These are phyloP conservation scores for Carex cristatella DNA, from an alignment of 176 grass and related monocot species.

Conservation along the genomic window DNA sequence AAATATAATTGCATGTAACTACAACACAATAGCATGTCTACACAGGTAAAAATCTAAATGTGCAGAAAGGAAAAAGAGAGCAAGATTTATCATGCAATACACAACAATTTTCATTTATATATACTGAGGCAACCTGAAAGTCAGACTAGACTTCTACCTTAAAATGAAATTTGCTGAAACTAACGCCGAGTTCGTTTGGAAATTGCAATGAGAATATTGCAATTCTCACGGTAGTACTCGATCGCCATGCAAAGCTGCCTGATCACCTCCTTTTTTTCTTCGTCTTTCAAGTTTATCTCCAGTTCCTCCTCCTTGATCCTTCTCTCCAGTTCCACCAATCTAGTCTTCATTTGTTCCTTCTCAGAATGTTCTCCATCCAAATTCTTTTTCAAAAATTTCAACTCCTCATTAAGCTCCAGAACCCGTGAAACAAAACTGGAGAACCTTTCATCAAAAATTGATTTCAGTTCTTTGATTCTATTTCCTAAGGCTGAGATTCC, in stretches of 20 bases:
- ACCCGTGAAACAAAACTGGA: conserved; percentile 16
- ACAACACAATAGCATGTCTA: not conserved
- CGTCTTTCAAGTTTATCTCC: conserved; percentile 46
- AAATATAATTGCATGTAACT: not conserved
- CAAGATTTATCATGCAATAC: not conserved
- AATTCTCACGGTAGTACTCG: conserved; percentile 76
- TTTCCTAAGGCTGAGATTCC: conserved; percentile 27
- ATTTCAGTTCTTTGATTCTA: conserved; percentile 41
- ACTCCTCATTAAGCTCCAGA: conserved; percentile 36
- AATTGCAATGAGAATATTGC: conserved; percentile 33
- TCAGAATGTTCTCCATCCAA: conserved; percentile 40
- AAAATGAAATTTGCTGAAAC: conserved; percentile 13
- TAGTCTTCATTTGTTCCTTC: conserved; percentile 38
- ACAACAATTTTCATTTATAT: conserved; percentile 1
- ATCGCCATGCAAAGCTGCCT: conserved; percentile 65
- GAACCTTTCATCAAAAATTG: conserved; percentile 26
- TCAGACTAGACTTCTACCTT: not conserved
- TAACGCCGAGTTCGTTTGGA: not conserved
- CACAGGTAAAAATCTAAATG: not conserved
- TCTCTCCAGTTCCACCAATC: conserved; percentile 47
- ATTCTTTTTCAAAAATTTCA: conserved; percentile 35
- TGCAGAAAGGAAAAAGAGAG: not conserved
- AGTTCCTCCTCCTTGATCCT: conserved; percentile 46
- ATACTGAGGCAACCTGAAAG: not conserved
- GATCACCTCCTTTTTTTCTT: conserved; percentile 92